A percentile compares a stretch with the other conserved stretches of the same genome.
Conservation (phyloP, 2,329 filamentous ascomycete genomes). For the Ambrosiella cleistominuta region DNA sequence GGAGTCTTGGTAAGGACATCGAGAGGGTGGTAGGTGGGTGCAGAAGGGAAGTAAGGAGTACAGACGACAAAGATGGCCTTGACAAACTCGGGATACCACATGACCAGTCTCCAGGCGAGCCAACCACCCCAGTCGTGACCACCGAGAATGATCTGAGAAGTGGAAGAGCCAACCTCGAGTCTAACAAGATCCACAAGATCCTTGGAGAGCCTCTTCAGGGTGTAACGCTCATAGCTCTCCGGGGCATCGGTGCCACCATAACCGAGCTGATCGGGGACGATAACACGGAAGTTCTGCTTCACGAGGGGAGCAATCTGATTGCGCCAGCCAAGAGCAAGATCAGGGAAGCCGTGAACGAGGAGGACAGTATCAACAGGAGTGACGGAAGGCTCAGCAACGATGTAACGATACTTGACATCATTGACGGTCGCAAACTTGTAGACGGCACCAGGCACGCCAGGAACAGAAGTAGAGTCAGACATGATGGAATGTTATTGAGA, state of each 20-base stretch:
- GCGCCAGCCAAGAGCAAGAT: constrained; percentile 72
- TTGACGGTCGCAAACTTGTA: constrained; percentile 24
- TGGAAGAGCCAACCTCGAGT: constrained; percentile 29
- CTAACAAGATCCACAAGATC: constrained; percentile 58
- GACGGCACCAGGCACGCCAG: constrained; percentile 24
- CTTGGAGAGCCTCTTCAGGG: constrained; percentile 51
- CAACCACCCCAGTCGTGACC: constrained; percentile 88
- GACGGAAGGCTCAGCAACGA: constrained; percentile 34
- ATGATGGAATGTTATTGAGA: not conserved
- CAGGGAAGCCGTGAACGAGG: constrained; percentile 62
- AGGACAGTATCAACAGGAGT: constrained; percentile 32
- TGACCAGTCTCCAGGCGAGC: constrained; percentile 55
- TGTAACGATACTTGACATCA: constrained; percentile 47
- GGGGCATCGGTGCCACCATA: constrained; percentile 65
- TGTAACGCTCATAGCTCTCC: constrained; percentile 43
- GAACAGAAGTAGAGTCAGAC: constrained; percentile 6
- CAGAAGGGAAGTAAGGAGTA: constrained; percentile 51
- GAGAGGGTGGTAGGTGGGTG: constrained; percentile 33
- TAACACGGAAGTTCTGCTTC: constrained; percentile 55
- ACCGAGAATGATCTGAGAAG: constrained; percentile 52
- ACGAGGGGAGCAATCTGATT: constrained; percentile 68
- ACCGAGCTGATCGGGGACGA: constrained; percentile 74
- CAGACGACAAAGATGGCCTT: constrained; percentile 63
- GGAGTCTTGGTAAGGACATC: constrained; percentile 39
- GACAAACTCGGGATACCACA: constrained; percentile 57